phyloP scores from a whole-genome alignment of 2,329 filamentous ascomycete species.

The Torrubiella hemipterigena region DNA sequence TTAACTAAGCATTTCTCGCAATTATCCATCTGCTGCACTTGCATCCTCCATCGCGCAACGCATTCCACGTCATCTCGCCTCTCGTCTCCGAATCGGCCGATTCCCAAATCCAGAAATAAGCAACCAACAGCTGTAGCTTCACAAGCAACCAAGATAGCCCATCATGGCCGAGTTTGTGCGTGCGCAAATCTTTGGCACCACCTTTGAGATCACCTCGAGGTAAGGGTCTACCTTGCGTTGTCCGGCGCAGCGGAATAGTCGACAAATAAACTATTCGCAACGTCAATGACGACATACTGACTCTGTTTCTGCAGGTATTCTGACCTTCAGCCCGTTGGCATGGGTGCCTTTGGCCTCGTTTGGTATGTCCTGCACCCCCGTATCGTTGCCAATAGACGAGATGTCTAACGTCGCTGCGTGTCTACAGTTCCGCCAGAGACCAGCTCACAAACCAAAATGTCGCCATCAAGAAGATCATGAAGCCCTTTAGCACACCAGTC shows the following conservation, averaged over 20 bases:
- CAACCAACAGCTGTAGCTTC: too few relatives aligned
- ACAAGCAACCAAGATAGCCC: too few relatives aligned
- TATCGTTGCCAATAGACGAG: background rate
- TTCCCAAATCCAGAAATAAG: too few relatives aligned
- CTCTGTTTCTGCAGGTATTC: slow-evolving; percentile 57
- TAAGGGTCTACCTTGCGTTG: slow-evolving; percentile 28
- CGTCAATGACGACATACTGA: too few relatives aligned
- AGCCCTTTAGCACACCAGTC: slow-evolving; percentile 98
- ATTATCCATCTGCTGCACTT: too few relatives aligned
- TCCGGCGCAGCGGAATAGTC: background rate
- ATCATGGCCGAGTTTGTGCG: slow-evolving; percentile 98
- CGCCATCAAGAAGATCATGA: slow-evolving; percentile 99
- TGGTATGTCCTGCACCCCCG: slow-evolving; percentile 56
- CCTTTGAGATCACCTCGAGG: slow-evolving; percentile 99
- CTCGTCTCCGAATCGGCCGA: too few relatives aligned
- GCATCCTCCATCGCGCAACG: too few relatives aligned
- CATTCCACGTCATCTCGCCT: too few relatives aligned
- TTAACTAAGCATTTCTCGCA: too few relatives aligned
- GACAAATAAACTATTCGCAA: too few relatives aligned
- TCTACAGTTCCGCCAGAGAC: slow-evolving; percentile 77
- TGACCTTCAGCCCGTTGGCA: slow-evolving; percentile 94
- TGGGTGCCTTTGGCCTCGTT: slow-evolving; percentile 97
- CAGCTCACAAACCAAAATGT: slow-evolving; percentile 95
- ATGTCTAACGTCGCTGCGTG: background rate
- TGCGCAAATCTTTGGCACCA: slow-evolving; percentile 98